Percentiles rank a stretch among this genome's conserved stretches.
Conservation (phyloP, 2,329 filamentous ascomycete genomes). For the Pseudogymnoascus sp. region DNA sequence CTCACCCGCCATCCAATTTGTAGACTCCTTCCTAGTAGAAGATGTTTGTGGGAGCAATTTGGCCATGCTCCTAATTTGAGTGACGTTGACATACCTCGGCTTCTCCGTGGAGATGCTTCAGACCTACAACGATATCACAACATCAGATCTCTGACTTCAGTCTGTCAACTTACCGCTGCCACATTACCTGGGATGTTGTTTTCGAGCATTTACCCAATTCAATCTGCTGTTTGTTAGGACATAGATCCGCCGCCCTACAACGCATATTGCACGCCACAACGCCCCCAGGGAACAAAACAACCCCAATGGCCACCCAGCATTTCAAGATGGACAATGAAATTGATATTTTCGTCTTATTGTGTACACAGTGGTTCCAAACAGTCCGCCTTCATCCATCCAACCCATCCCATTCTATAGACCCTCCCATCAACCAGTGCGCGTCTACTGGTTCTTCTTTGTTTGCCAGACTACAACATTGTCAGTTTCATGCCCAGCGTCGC, state of each 20-base stretch:
- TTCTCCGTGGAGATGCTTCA: neutral
- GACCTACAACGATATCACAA: neutral
- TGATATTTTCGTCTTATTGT: slow-evolving; percentile 8
- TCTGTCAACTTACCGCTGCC: neutral
- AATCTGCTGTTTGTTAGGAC: neutral
- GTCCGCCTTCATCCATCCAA: slow-evolving; percentile 6
- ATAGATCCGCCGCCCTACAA: neutral
- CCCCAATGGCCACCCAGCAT: neutral
- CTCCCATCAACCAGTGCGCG: neutral
- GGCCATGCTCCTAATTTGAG: neutral
- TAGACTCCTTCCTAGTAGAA: neutral
- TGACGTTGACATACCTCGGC: neutral
- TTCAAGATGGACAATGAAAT: slow-evolving; percentile 4
- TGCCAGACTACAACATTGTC: slow-evolving; percentile 29
- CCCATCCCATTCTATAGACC: neutral
- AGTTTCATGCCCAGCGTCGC: neutral
- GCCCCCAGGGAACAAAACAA: neutral
- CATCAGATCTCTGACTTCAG: neutral
- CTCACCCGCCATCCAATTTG: neutral
- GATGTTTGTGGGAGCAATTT: neutral
- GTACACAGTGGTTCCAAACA: slow-evolving; percentile 9
- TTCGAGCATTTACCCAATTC: neutral
- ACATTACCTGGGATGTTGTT: neutral
- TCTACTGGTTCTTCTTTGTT: slow-evolving; percentile 31
- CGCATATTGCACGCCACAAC: neutral